Conservation (phyloP, 441 rosid genomes). For the Erodium trifolium region DNA sequence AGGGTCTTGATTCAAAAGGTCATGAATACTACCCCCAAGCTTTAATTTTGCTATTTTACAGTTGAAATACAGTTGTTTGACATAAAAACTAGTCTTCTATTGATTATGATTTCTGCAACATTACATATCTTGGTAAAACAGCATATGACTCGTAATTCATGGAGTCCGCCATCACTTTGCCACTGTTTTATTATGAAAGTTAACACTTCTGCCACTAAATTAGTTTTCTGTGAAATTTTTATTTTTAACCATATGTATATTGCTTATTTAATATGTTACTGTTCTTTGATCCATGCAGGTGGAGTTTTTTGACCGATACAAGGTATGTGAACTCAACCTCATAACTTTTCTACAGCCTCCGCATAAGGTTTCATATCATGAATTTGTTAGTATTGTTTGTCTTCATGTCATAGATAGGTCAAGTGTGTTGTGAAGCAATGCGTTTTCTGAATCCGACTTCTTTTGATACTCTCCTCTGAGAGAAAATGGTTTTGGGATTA, state of each 20-base stretch:
- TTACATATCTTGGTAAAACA: too few species aligned
- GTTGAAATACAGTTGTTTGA: too few species aligned
- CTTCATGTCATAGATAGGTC: not conserved
- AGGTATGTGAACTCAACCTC: constrained; percentile 32
- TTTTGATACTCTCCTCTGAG: too few species aligned
- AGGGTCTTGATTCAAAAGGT: constrained; percentile 79
- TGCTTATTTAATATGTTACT: not conserved
- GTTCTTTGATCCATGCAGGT: constrained; percentile 35
- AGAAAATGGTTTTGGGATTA: too few species aligned
- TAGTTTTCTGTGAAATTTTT: constrained; percentile 1
- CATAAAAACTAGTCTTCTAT: too few species aligned
- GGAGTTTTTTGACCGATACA: constrained; percentile 78
- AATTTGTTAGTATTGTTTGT: not conserved
- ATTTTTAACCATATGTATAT: not conserved
- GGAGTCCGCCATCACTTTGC: not conserved
- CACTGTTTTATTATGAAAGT: not conserved
- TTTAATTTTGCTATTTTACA: too few species aligned
- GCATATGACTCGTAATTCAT: too few species aligned
- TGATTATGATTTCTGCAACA: too few species aligned
- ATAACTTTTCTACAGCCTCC: not conserved
- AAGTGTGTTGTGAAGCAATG: too few species aligned
- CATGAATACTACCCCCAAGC: not conserved
- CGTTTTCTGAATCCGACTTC: too few species aligned
- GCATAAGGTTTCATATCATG: not conserved
- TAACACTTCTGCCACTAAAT: not conserved